Evolutionary conservation across 176 grass and related monocot species (phyloP).

Genomic region (Tuctoria greenei): DNA sequence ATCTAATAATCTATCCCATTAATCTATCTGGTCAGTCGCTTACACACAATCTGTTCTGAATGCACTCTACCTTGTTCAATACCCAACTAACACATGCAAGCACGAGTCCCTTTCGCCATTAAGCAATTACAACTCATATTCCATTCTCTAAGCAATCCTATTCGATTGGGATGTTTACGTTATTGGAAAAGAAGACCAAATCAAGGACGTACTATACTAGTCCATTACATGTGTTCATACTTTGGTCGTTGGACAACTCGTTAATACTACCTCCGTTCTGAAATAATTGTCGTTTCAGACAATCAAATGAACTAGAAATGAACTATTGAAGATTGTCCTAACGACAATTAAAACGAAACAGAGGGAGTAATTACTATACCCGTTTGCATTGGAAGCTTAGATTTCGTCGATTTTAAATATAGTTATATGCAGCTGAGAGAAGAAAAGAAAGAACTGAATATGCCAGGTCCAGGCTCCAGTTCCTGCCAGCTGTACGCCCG

Average conservation of each 20-base stretch:
- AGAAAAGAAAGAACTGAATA: not conserved
- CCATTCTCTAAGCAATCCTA: slow-evolving; percentile 19
- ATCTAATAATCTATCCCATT: not conserved
- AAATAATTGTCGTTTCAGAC: too few species aligned
- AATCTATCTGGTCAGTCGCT: slow-evolving; percentile 12
- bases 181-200: not conserved
- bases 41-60: slow-evolving; percentile 31
- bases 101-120: slow-evolving; percentile 16
- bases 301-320: too few species aligned
- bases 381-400: not conserved
- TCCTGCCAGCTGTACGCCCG: slow-evolving; percentile 30
- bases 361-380: not conserved
- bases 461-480: slow-evolving; percentile 7
- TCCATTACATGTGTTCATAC: slow-evolving; percentile 2
- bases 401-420: not conserved
- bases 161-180: slow-evolving; percentile 21
- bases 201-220: not conserved
- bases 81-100: slow-evolving; percentile 23
- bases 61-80: not conserved
- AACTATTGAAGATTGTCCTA: too few species aligned
- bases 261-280: too few species aligned
- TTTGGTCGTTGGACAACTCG: not conserved
- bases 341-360: too few species aligned
- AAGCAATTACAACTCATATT: slow-evolving; percentile 26
- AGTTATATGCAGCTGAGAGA: not conserved